Evolutionary conservation across 2,329 filamentous ascomycete species (phyloP).

Genomic region (Stagonosporopsis rhizophila): DNA sequence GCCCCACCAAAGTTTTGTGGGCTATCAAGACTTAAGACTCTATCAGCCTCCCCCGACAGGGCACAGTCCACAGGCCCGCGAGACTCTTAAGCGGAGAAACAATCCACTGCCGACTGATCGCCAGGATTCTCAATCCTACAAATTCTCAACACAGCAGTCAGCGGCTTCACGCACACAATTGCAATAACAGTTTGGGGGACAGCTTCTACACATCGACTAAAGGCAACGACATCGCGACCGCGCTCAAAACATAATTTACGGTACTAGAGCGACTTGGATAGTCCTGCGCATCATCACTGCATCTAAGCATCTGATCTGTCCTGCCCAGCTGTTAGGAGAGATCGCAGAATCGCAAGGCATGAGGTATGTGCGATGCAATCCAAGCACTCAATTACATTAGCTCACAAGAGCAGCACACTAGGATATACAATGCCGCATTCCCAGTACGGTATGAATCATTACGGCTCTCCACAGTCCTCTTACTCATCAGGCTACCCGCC

Average conservation of each 20-base stretch:
- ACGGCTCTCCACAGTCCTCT: slow-evolving; percentile 40
- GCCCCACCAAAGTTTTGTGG: slow-evolving; percentile 41
- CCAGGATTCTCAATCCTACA: slow-evolving; percentile 24
- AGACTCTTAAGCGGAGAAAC: slow-evolving; percentile 16
- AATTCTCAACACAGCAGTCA: not conserved
- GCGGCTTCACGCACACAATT: not conserved
- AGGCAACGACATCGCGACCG: not conserved
- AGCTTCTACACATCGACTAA: not conserved
- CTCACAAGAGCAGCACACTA: slow-evolving; percentile 44
- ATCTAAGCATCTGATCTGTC: slow-evolving; percentile 28
- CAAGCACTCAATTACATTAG: not conserved
- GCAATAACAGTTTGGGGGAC: not conserved
- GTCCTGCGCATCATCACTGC: slow-evolving; percentile 32
- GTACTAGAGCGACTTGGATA: not conserved
- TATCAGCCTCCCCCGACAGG: slow-evolving; percentile 29
- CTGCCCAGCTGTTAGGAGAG: slow-evolving; percentile 31
- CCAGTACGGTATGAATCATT: slow-evolving; percentile 49
- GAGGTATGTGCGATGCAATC: slow-evolving; percentile 38
- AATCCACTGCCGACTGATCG: slow-evolving; percentile 13
- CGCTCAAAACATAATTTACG: not conserved
- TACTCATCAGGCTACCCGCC: slow-evolving; percentile 45
- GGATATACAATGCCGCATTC: slow-evolving; percentile 51
- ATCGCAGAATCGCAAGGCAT: slow-evolving; percentile 46
- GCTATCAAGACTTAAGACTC: slow-evolving; percentile 34
- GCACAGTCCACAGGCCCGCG: slow-evolving; percentile 15